Base-by-base conservation (phyloP, 192 early-diverging fungal species). In the Chytriomyces sp. region DNA sequence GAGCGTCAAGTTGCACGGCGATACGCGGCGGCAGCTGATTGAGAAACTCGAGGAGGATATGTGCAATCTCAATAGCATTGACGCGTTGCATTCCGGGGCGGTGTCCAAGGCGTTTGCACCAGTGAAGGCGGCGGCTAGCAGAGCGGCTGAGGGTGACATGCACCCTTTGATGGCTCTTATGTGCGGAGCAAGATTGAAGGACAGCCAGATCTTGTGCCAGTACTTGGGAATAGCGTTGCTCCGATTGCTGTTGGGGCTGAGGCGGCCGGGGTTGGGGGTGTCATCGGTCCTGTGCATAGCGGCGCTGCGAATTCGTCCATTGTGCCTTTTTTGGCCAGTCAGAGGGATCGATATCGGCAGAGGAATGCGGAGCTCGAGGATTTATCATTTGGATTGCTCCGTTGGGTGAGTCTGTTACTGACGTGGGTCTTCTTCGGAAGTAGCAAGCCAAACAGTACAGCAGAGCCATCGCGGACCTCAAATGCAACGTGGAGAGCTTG, bases 271-370 rank as follows among this genome's bases (percentile, higher is more conserved):
- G 7, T n/a, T 19, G 39, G 32, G 14, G 32, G 32, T 5, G 40
- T 73, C 63, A 69, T 34, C 4, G 82, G 19, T 64, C 85, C 1
- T 82, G 83, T 56, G 64, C 75, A 14, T 39, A 14, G 12, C 10
- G 39, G 32, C 17, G 32, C 41, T 22, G 3, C 65, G 10, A 70
- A 54, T 28, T 64, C 67, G 12, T 76, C 83, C 1, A 93, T 97
- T 41, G 73, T 96, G 25, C 91, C 92, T 2, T 95, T 98, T 59
- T 82, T 98, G 6, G 92, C 94, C 0, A 84, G 88, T 33, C 96
- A 98, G 75, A 85, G 96, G 37, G 92, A 98, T 76, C 76, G 96
- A 33, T 96, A 95, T 85, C 82, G 92, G 38, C 92, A 95, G 72
- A 81, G 93, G 31, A 93, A 93, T 77, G 80, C 81, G n/a, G 93